These are phyloP conservation scores for Aspergillus awamori DNA, from an alignment of 2,329 filamentous ascomycete species.

Conservation along the genomic window DNA sequence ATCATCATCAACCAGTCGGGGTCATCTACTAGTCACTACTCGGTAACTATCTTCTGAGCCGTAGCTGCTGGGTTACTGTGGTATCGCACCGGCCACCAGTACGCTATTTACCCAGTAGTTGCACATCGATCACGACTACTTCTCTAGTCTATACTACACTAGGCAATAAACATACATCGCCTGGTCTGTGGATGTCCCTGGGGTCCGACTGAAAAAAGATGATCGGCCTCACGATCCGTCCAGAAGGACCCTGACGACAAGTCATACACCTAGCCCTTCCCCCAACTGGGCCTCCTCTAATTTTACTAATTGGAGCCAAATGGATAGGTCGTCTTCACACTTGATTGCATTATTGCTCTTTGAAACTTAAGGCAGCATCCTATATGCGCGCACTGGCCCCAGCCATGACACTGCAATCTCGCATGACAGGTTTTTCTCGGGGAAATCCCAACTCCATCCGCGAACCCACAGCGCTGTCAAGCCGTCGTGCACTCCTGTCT, in stretches of 20 bases:
- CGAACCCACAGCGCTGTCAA: conserved; percentile 3
- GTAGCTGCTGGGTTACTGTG: background rate
- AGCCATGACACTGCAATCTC: conserved; percentile 26
- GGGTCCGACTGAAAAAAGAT: background rate
- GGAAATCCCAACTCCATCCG: background rate
- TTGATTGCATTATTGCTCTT: conserved; percentile 3
- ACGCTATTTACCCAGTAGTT: background rate
- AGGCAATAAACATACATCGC: background rate
- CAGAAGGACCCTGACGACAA: conserved; percentile 3
- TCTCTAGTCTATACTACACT: background rate
- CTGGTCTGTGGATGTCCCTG: background rate
- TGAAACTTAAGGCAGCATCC: conserved; percentile 16
- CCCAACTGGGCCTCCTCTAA: conserved; percentile 10
- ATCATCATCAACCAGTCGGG: background rate
- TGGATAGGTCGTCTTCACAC: conserved; percentile 5
- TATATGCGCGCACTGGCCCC: conserved; percentile 14
- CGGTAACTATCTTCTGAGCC: background rate
- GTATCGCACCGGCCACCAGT: background rate
- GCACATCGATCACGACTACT: background rate
- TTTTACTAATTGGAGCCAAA: conserved; percentile 11
- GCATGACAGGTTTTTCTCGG: conserved; percentile 14
- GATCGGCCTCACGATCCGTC: background rate
- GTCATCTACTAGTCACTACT: background rate
- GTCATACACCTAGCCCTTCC: conserved; percentile 4
- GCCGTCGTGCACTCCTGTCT: conserved; percentile 1